Conservation (phyloP, 2,329 filamentous ascomycete genomes). For the Trichophyton simii region DNA sequence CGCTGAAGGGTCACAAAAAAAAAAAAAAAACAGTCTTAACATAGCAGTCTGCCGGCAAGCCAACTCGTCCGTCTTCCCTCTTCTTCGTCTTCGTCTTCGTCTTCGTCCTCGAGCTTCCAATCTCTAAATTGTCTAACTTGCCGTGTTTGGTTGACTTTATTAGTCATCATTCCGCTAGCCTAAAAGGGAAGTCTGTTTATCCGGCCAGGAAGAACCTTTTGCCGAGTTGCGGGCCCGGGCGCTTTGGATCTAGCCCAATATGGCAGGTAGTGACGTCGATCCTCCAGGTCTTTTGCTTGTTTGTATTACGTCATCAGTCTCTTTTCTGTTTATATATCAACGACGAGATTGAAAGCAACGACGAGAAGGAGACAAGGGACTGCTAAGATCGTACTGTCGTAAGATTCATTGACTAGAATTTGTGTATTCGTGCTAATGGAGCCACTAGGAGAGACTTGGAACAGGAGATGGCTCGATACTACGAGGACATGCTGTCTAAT, state of each 20-base stretch:
- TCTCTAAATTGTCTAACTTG: neutral
- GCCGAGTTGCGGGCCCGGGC: neutral
- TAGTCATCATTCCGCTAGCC: neutral
- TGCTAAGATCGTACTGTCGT: too few species aligned
- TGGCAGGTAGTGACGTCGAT: neutral
- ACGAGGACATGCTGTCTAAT: neutral
- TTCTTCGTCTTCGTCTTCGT: neutral
- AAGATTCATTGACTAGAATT: too few species aligned
- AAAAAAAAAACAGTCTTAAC: neutral
- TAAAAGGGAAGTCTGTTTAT: slow-evolving; percentile 3
- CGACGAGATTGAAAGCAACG: neutral
- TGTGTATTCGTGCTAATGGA: too few species aligned
- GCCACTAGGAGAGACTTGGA: too few species aligned
- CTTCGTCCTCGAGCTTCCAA: neutral
- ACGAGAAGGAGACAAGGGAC: too few species aligned
- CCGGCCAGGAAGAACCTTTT: neutral
- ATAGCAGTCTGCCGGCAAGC: neutral
- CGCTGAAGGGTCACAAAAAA: neutral
- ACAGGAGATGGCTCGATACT: neutral
- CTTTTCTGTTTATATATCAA: neutral
- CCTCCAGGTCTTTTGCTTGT: neutral
- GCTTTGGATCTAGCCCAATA: neutral
- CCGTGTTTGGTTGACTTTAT: neutral
- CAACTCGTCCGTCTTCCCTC: neutral
- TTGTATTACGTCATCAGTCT: neutral